Percentiles rank a stretch among this genome's conserved stretches.
These are phyloP conservation scores for Dictyophora rubrovolvata DNA, from an alignment of 768 basidiomycete genomes.

Conservation along the genomic window DNA sequence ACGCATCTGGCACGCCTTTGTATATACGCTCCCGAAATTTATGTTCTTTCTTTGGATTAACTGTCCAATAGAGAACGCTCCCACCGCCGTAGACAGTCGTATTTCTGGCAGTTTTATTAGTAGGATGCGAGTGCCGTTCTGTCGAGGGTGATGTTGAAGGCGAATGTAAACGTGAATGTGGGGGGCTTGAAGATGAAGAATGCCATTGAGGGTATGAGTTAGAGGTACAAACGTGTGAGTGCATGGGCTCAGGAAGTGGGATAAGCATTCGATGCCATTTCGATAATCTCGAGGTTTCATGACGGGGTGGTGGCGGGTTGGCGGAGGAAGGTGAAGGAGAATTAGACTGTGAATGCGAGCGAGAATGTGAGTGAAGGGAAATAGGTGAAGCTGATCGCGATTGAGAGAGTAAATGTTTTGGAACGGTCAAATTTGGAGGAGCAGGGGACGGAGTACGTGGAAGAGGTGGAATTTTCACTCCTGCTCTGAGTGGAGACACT, in stretches of 20 bases:
- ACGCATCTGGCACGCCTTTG: constrained; percentile 95
- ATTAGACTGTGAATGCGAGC: constrained; percentile 13
- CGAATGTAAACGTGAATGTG: constrained; percentile 14
- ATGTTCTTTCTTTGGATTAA: constrained; percentile 52
- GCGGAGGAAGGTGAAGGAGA: constrained; percentile 31
- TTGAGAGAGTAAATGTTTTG: neutral
- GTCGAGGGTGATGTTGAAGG: neutral
- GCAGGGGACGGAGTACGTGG: neutral
- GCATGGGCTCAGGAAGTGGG: constrained; percentile 3
- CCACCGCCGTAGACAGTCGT: constrained; percentile 61
- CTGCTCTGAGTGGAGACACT: neutral
- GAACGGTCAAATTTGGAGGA: neutral
- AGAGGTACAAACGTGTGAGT: constrained; percentile 27
- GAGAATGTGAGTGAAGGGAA: neutral
- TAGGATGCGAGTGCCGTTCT: neutral
- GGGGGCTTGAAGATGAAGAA: neutral
- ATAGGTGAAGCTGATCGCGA: neutral
- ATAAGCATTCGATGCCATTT: constrained; percentile 91
- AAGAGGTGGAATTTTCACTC: neutral
- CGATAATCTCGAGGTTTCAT: constrained; percentile 56
- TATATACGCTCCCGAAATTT: constrained; percentile 72
- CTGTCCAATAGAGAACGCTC: constrained; percentile 64
- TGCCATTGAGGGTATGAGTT: neutral
- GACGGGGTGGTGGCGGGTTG: constrained; percentile 34
- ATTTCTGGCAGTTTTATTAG: neutral